These are phyloP conservation scores for Isoetes engelmannii DNA, from an alignment of 83 land plant genomes.

Conservation along the genomic window DNA sequence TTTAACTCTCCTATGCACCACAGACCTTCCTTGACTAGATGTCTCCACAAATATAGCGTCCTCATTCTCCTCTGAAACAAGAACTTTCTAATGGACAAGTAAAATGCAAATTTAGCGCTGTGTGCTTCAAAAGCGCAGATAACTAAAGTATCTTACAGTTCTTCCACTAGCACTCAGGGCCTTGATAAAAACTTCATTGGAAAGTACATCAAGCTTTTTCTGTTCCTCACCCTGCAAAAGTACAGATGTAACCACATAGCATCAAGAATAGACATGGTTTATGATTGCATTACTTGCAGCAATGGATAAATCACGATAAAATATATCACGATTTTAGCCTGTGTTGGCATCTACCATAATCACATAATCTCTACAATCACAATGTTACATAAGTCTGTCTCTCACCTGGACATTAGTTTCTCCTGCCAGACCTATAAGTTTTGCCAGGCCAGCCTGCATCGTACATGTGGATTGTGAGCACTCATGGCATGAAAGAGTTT, in stretches of 20 bases:
- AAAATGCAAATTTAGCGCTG: background rate
- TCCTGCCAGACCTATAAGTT: conserved; percentile 95
- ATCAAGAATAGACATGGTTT: background rate
- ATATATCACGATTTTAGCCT: too few species aligned
- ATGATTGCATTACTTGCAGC: background rate
- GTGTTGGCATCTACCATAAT: background rate
- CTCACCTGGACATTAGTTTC: conserved; percentile 88
- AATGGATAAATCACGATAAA: too few species aligned
- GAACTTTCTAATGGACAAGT: conserved; percentile 56
- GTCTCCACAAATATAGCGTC: conserved; percentile 81
- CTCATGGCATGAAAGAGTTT: too few species aligned
- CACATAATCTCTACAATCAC: background rate
- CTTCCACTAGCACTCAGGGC: conserved; percentile 91
- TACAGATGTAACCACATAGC: background rate
- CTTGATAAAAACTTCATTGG: conserved; percentile 94
- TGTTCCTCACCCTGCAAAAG: conserved; percentile 89
- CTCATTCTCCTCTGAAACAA: conserved; percentile 96
- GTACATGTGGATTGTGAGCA: background rate
- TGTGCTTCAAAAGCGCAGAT: background rate
- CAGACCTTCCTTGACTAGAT: conserved; percentile 68
- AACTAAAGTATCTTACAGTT: conserved; percentile 46
- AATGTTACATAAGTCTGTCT: background rate
- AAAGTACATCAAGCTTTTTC: conserved; percentile 94
- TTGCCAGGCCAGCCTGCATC: conserved; percentile 91
- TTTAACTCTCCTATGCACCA: background rate